These are phyloP conservation scores for Leishmania lainsoni DNA, from an alignment of 208 protist genomes.

Conservation along the genomic window DNA sequence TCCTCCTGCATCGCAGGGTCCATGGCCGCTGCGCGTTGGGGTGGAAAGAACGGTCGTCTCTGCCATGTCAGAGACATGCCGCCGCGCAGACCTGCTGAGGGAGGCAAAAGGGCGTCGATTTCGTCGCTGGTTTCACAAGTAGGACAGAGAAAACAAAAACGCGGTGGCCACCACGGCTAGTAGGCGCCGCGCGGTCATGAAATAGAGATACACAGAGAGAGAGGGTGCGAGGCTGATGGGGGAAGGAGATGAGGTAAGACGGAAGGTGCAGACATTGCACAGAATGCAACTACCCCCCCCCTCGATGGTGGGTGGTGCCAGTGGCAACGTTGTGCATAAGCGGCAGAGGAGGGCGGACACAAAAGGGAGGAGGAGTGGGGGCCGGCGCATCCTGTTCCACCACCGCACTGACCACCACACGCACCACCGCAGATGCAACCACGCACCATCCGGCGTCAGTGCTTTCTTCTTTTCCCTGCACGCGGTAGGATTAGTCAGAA, in stretches of 20 bases:
- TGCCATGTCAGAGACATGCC: neutral
- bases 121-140: neutral
- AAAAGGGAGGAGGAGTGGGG: neutral
- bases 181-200: neutral
- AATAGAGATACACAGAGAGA: too few relatives aligned
- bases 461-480: neutral
- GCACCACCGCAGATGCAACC: neutral
- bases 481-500: too few relatives aligned
- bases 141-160: neutral
- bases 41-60: neutral
- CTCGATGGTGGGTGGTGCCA: neutral
- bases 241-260: neutral
- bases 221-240: neutral
- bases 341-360: neutral
- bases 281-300: neutral
- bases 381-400: neutral
- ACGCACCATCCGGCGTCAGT: neutral
- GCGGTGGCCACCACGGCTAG: neutral
- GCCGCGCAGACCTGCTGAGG: neutral
- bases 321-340: neutral
- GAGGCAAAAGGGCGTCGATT: neutral
- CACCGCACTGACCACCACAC: neutral
- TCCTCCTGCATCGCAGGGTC: neutral
- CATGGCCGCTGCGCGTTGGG: neutral
- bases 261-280: neutral